Conservation (phyloP, 805 yeast genomes). For the Nakazawaea populi region DNA sequence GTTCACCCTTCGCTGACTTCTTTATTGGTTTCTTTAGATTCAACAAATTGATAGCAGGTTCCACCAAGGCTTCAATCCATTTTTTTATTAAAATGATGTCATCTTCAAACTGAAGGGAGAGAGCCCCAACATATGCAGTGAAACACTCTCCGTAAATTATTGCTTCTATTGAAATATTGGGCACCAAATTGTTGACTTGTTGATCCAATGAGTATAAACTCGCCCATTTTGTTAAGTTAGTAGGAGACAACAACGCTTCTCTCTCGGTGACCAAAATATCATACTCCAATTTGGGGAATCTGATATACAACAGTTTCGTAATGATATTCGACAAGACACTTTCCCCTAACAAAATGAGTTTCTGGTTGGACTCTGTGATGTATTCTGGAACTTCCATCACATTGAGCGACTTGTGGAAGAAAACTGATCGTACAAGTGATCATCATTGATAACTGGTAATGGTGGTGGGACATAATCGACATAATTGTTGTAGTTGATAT, state of each 20-base stretch:
- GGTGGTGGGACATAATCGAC: not conserved
- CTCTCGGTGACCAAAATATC: not conserved
- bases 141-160: conserved; percentile 2
- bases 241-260: not conserved
- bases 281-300: not conserved
- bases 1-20: not conserved
- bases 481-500: not conserved
- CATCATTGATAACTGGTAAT: not conserved
- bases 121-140: conserved; percentile 1
- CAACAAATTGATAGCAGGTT: not conserved
- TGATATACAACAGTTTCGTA: not conserved
- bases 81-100: not conserved
- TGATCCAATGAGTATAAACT: not conserved
- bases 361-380: not conserved
- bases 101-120: not conserved
- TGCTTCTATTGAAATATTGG: not conserved
- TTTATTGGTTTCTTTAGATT: not conserved
- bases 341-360: not conserved
- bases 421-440: not conserved
- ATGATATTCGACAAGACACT: not conserved
- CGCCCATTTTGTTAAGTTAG: not conserved
- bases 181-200: not conserved
- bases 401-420: not conserved
- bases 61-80: not conserved
- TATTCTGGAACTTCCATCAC: not conserved